These are phyloP conservation scores for Apiotrichum siamense DNA, from an alignment of 1,284 basidiomycete genomes.

Conservation along the genomic window DNA sequence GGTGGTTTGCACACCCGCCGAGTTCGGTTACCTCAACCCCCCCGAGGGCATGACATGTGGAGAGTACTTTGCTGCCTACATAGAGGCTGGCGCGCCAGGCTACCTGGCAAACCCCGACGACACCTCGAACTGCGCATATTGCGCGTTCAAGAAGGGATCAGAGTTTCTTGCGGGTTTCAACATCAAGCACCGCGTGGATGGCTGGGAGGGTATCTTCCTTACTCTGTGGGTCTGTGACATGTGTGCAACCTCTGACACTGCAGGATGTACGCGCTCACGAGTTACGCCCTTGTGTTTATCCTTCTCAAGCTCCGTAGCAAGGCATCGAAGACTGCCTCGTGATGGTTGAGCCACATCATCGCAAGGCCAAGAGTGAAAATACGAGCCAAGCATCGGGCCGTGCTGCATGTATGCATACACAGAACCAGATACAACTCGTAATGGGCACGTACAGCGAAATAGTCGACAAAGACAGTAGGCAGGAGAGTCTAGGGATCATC, in stretches of 20 bases:
- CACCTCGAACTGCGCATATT: constrained; percentile 18
- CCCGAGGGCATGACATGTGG: constrained; percentile 26
- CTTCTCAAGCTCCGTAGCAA: constrained; percentile 23
- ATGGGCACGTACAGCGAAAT: no score
- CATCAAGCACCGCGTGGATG: constrained; percentile 10
- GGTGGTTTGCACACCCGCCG: constrained; percentile 21
- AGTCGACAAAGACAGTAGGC: no score
- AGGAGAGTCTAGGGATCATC: no score
- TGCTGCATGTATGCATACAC: no score
- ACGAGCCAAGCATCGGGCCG: no score
- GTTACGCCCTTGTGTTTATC: constrained; percentile 12
- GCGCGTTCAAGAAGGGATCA: constrained; percentile 13
- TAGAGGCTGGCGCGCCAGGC: not conserved
- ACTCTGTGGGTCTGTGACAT: not conserved
- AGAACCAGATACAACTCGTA: no score
- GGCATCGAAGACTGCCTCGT: constrained; percentile 24
- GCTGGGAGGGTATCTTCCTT: constrained; percentile 18
- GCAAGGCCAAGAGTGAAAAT: no score
- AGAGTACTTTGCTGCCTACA: constrained; percentile 11
- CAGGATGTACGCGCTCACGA: constrained; percentile 11
- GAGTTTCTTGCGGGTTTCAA: constrained; percentile 22
- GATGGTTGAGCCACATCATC: no score
- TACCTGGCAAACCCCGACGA: constrained; percentile 9
- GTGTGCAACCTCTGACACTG: not conserved
- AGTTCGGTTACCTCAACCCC: constrained; percentile 24